Evolutionary conservation across 768 basidiomycete species (phyloP).

Genomic region (Lactifluus piperatus): DNA sequence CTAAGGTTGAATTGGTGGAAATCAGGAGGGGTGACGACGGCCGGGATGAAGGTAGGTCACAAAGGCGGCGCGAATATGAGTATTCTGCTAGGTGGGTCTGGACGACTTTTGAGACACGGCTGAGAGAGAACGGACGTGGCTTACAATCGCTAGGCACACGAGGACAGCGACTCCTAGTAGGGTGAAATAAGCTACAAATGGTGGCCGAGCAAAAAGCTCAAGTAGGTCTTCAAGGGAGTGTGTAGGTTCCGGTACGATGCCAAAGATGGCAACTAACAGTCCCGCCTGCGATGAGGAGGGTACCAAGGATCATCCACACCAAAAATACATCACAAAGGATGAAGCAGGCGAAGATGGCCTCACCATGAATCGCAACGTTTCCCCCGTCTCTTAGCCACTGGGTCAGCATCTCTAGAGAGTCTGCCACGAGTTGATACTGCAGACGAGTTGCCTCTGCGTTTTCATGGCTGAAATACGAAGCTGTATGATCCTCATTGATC

Average conservation of each 20-base stretch:
- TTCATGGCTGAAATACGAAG: too few species aligned
- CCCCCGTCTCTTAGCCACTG: too few species aligned
- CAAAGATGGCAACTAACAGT: constrained; percentile 90
- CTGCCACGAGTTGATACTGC: too few species aligned
- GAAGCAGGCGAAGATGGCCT: constrained; percentile 79
- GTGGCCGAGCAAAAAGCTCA: constrained; percentile 57
- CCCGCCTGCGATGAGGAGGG: constrained; percentile 78
- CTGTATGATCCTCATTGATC: too few species aligned
- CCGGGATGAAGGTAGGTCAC: too few species aligned
- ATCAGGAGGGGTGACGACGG: too few species aligned
- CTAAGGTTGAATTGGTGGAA: too few species aligned
- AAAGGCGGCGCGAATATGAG: too few species aligned
- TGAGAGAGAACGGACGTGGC: constrained; percentile 24
- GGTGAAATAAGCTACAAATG: constrained; percentile 79
- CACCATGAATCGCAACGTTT: too few species aligned
- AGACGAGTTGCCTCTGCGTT: too few species aligned
- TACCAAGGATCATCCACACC: constrained; percentile 74
- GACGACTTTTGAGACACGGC: background rate
- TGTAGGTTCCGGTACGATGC: constrained; percentile 85
- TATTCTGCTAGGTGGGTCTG: too few species aligned
- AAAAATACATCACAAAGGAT: constrained; percentile 83
- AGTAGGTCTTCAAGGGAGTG: constrained; percentile 83
- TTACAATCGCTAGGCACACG: constrained; percentile 54
- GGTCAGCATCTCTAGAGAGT: too few species aligned
- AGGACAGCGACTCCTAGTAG: constrained; percentile 53